phyloP scores from a whole-genome alignment of 116 monocot genomes.

The Phalaenopsis hybrid region DNA sequence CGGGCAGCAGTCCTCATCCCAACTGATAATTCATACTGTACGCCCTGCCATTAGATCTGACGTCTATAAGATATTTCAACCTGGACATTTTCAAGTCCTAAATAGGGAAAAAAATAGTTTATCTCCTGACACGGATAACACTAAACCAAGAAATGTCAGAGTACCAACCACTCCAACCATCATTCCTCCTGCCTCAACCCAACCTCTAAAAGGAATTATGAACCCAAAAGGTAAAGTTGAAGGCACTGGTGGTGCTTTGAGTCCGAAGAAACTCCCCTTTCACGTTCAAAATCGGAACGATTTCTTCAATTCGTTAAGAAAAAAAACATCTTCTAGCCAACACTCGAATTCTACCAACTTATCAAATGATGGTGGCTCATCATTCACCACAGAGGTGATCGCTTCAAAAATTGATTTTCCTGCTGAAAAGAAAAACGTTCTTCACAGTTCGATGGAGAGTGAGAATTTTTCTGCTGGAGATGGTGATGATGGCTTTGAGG shows the following conservation, averaged over 20 bases:
- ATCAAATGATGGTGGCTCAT: background rate
- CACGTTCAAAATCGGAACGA: conserved; percentile 45
- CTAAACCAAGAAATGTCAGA: conserved; percentile 11
- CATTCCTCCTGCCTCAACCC: conserved; percentile 4
- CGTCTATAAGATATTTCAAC: conserved; percentile 25
- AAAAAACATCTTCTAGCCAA: conserved; percentile 16
- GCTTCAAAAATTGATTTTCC: conserved; percentile 8
- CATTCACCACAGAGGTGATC: conserved; percentile 6
- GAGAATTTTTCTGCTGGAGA: conserved; percentile 2
- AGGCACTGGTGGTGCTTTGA: conserved; percentile 7
- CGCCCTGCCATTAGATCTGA: conserved; percentile 32
- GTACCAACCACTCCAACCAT: conserved; percentile 4
- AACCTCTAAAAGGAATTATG: background rate
- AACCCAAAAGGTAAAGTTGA: conserved; percentile 18
- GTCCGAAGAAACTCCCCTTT: conserved; percentile 19
- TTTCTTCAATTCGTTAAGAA: conserved; percentile 55
- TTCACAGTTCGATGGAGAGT: background rate
- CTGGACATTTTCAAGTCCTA: conserved; percentile 47
- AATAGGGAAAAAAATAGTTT: conserved; percentile 40
- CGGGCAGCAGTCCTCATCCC: conserved; percentile 26
- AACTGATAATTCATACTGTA: conserved; percentile 14
- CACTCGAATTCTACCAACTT: conserved; percentile 1
- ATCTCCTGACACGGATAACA: conserved; percentile 24
- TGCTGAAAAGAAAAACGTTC: background rate
- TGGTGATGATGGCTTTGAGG: conserved; percentile 1